Evolutionary conservation across 192 early-diverging fungal genomes (phyloP), one percentile per base, ranked within the genome.

Genomic region (Neocallimastix lanati): DNA sequence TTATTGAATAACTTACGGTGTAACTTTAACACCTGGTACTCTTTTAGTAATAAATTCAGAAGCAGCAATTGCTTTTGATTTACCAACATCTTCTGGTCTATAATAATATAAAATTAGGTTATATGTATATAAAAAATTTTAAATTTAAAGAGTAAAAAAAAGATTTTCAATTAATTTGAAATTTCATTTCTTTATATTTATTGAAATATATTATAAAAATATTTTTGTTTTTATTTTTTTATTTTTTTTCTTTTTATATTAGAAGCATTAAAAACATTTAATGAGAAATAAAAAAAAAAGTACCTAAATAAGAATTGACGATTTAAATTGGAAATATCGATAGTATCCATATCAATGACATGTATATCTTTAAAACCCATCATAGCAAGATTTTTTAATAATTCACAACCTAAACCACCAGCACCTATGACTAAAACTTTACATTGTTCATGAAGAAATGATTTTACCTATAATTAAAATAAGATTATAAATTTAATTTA

Each of bases 341-440:
- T 94, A 25, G 92, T 94, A 82, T 94, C 93, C 93, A 94, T 94
- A 85, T 94, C 93, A 85, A 94, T 93, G 76, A 94, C 93, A 83
- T 93, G 88, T 77, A 94, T 90, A 78, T 94, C 87, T 29, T 87
- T 87, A 80, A 94, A 94, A 28, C 93, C 93, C 15, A 92, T 89
- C 82, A 93, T 83, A 36, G 92, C 93, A 76, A 94, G 83, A 84
- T 93, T 91, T 83, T 94, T 94, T 76, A 94, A 89, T 33, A 94
- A 90, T 81, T 94, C 93, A 81, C 93, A 94, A 14, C 93, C 93
- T 29, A 94, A 86, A 13, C 93, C 93, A 76, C 93, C 93, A 4
- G 93, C 93, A 28, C 93, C 93, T 84, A 94, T 93, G 76, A 94
- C 93, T 25, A 94, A 86, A 28, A 93, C 85, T 82, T 89, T 93